A percentile compares a stretch with the other conserved stretches of the same genome.
Conservation (phyloP, 129 eudicot species). For the Calendula officinalis region DNA sequence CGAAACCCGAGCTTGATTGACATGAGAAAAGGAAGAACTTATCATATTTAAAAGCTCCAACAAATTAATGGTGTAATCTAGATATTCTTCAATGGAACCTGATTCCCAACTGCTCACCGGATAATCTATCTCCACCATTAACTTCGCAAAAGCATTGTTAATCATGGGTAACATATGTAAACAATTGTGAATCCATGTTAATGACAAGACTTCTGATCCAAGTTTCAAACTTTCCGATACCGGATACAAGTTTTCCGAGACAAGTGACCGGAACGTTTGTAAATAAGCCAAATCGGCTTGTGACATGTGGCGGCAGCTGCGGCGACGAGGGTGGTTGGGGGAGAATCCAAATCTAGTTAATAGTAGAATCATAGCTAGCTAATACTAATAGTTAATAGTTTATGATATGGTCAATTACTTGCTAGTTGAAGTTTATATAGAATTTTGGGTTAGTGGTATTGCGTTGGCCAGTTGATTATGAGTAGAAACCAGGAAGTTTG, state of each 20-base stretch:
- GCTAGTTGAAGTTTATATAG: constrained; percentile 36
- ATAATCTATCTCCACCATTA: constrained; percentile 54
- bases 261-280: constrained; percentile 38
- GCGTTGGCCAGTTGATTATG: constrained; percentile 14
- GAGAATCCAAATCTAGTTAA: constrained; percentile 33
- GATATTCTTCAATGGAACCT: constrained; percentile 47
- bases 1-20: constrained; percentile 42
- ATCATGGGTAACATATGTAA: constrained; percentile 34
- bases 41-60: constrained; percentile 52
- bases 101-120: constrained; percentile 58
- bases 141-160: constrained; percentile 57
- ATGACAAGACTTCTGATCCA: constrained; percentile 44
- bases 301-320: constrained; percentile 18
- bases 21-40: constrained; percentile 48
- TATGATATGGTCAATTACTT: constrained; percentile 25
- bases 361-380: constrained; percentile 37
- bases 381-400: background rate
- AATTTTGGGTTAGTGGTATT: constrained; percentile 23
- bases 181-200: constrained; percentile 45
- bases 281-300: constrained; percentile 37
- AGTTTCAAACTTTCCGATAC: constrained; percentile 25
- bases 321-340: constrained; percentile 26
- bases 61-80: constrained; percentile 48
- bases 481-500: background rate
- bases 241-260: constrained; percentile 29